phyloP scores from a whole-genome alignment of 2,329 filamentous ascomycete genomes.

The Trichothecium roseum region DNA sequence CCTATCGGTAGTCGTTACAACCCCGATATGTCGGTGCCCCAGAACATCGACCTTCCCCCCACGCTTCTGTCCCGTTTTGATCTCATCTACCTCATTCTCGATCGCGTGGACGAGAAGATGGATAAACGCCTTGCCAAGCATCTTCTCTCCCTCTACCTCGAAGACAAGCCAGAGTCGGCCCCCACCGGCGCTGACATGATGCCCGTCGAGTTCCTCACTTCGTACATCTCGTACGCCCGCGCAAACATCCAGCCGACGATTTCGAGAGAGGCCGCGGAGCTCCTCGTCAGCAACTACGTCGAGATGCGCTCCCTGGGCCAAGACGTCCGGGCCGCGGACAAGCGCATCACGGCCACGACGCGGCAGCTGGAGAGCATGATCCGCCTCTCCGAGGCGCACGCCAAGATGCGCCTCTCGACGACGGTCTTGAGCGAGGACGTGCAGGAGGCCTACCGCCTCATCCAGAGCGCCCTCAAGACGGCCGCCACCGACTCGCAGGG shows the following conservation, averaged over 20 bases:
- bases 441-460: conserved; percentile 80
- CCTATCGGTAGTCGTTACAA: conserved; percentile 98
- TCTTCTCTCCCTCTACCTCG: conserved; percentile 90
- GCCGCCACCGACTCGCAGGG: conserved; percentile 91
- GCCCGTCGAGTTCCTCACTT: conserved; percentile 88
- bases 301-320: conserved; percentile 91
- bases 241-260: conserved; percentile 75
- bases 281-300: conserved; percentile 80
- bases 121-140: conserved; percentile 87
- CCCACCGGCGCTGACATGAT: conserved; percentile 65
- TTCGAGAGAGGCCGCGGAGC: conserved; percentile 67
- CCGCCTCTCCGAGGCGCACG: conserved; percentile 88
- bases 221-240: conserved; percentile 95
- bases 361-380: conserved; percentile 98
- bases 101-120: conserved; percentile 81
- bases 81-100: conserved; percentile 90
- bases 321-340: conserved; percentile 77
- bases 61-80: conserved; percentile 94
- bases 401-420: conserved; percentile 83
- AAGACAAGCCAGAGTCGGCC: conserved; percentile 85
- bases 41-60: conserved; percentile 95
- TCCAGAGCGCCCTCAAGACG: conserved; percentile 89
- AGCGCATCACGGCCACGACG: conserved; percentile 95
- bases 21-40: conserved; percentile 85
- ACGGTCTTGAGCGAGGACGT: conserved; percentile 77